phyloP scores from a whole-genome alignment of 768 basidiomycete genomes.

The Naganishia onofrii region DNA sequence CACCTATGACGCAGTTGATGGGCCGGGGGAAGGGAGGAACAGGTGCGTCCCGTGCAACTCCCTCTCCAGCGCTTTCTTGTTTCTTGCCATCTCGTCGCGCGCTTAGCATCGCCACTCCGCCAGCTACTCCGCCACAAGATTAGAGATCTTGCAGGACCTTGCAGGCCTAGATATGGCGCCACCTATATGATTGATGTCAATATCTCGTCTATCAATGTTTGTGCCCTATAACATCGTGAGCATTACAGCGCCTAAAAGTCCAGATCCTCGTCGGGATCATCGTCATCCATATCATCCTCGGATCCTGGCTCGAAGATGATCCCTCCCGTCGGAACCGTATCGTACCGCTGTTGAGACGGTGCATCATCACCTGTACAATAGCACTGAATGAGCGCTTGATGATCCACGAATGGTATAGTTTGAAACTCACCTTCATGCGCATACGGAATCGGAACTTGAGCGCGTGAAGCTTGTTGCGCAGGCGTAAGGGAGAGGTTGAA shows the following conservation, averaged over 20 bases:
- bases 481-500: constrained; percentile 85
- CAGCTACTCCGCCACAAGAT: too few species aligned
- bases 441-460: constrained; percentile 84
- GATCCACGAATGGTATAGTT: too few species aligned
- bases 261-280: constrained; percentile 92
- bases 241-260: constrained; percentile 54
- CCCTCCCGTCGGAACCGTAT: constrained; percentile 27
- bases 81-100: not conserved
- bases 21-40: not conserved
- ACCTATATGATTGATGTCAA: too few species aligned
- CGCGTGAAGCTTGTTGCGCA: constrained; percentile 73
- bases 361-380: constrained; percentile 21
- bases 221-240: too few species aligned
- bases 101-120: not conserved
- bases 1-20: not conserved
- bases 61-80: not conserved
- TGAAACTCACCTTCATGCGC: constrained; percentile 67
- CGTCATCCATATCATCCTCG: constrained; percentile 90
- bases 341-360: constrained; percentile 11
- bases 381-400: not conserved
- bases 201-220: too few species aligned
- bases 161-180: too few species aligned
- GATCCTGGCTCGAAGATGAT: constrained; percentile 91
- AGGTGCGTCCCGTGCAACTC: not conserved
- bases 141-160: too few species aligned